Evolutionary conservation across 1,284 basidiomycete species (phyloP).

Genomic region (Somion occarium): DNA sequence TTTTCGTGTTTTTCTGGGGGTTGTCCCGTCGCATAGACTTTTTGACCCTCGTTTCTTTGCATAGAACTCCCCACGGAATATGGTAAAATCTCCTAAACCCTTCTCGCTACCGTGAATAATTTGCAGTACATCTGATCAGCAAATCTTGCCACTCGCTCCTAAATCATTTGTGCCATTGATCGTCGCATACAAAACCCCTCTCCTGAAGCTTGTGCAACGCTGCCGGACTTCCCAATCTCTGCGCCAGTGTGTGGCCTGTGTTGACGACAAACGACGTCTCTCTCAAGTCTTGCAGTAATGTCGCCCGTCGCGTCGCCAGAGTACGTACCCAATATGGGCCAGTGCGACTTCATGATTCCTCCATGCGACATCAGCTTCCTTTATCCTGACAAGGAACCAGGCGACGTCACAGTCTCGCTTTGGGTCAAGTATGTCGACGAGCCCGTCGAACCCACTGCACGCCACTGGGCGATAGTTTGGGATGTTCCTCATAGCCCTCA

Average conservation of each 20-base stretch:
- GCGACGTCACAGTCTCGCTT: neutral
- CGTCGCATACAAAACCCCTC: neutral
- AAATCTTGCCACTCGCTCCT: neutral
- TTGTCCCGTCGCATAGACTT: too few relatives aligned
- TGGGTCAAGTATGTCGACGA: constrained; percentile 1
- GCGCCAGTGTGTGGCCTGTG: too few relatives aligned
- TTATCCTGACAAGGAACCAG: neutral
- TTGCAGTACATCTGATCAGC: neutral
- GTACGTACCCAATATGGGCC: constrained; percentile 5
- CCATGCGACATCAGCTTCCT: constrained; percentile 2
- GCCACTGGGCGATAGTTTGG: constrained; percentile 4
- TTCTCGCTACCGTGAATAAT: too few relatives aligned
- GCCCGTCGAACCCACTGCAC: neutral
- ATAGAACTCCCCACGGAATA: too few relatives aligned
- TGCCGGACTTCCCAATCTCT: neutral
- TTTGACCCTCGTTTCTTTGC: too few relatives aligned
- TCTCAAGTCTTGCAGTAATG: neutral
- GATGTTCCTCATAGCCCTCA: neutral
- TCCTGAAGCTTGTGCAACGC: too few relatives aligned
- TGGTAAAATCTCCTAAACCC: too few relatives aligned
- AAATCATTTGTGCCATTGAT: too few relatives aligned
- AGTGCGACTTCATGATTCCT: constrained; percentile 1
- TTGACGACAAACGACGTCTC: too few relatives aligned
- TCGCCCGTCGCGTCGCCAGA: neutral
- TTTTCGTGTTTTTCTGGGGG: too few relatives aligned